Conservation (phyloP, 345 rosid genomes). For the Eucalyptus erythrocorys region DNA sequence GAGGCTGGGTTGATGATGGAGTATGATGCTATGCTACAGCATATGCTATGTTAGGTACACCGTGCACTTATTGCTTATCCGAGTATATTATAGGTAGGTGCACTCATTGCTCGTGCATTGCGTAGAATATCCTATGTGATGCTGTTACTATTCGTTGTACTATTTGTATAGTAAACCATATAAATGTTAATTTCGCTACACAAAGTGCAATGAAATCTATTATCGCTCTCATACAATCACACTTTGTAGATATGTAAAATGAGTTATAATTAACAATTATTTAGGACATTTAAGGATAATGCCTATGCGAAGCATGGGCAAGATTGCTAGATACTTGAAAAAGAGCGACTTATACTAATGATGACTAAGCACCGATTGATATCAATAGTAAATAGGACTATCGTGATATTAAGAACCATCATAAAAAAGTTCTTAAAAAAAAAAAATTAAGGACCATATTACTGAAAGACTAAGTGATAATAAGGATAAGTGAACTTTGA, state of each 20-base stretch:
- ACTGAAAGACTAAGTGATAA: not conserved
- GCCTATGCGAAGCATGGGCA: not conserved
- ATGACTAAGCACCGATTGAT: not conserved
- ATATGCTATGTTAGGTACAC: not conserved
- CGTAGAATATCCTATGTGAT: not conserved
- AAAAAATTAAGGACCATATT: not conserved
- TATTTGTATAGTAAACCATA: not conserved
- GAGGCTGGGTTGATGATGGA: not conserved
- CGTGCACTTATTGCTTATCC: not conserved
- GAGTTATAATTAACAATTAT: not conserved
- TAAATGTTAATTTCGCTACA: not conserved
- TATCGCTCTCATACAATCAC: not conserved
- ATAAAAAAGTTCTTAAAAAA: too few relatives aligned
- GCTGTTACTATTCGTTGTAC: not conserved
- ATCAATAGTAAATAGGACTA: not conserved
- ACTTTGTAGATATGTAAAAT: not conserved
- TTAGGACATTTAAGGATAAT: not conserved
- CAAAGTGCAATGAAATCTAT: not conserved
- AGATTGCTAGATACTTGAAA: not conserved
- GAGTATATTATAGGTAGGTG: not conserved
- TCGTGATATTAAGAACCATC: not conserved
- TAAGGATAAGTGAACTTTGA: not conserved
- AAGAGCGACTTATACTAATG: not conserved
- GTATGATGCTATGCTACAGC: not conserved
- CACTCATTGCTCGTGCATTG: not conserved